Percentiles rank a stretch among this genome's conserved stretches.
Conservation (phyloP, 2,329 filamentous ascomycete genomes). For the Botrytis byssoidea region DNA sequence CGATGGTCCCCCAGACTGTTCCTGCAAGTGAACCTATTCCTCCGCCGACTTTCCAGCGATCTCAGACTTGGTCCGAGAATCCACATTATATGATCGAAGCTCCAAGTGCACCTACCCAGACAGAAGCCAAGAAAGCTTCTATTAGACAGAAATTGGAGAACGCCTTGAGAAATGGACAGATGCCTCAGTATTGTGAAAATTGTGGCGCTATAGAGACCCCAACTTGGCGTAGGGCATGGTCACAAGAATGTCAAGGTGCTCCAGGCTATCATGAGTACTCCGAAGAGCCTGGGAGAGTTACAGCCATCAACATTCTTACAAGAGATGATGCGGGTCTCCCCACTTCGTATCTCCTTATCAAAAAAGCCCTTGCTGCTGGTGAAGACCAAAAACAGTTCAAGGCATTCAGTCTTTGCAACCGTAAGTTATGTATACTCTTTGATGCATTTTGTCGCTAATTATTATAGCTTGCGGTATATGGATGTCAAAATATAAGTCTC, state of each 20-base stretch:
- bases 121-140: constrained; percentile 34
- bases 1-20: constrained; percentile 40
- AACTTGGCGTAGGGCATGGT: constrained; percentile 92
- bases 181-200: constrained; percentile 86
- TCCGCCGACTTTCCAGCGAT: constrained; percentile 44
- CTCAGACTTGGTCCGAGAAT: constrained; percentile 48
- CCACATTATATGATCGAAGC: constrained; percentile 44
- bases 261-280: constrained; percentile 70
- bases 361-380: constrained; percentile 64
- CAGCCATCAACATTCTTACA: constrained; percentile 68
- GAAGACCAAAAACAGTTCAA: constrained; percentile 68
- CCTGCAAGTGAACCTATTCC: constrained; percentile 53
- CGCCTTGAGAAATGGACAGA: constrained; percentile 73
- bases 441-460: constrained; percentile 28
- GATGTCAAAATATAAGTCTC: constrained; percentile 83
- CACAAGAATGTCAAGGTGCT: constrained; percentile 68
- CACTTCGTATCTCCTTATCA: constrained; percentile 70
- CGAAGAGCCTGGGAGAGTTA: constrained; percentile 69
- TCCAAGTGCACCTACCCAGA: constrained; percentile 13
- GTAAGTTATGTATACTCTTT: constrained; percentile 48
- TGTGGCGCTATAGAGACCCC: constrained; percentile 95
- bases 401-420: constrained; percentile 82
- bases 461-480: constrained; percentile 80
- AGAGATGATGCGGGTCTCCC: constrained; percentile 62
- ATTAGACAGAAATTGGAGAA: constrained; percentile 55